Evolutionary conservation across 2,329 filamentous ascomycete species (phyloP).

Genomic region (Phialophora expanda): DNA sequence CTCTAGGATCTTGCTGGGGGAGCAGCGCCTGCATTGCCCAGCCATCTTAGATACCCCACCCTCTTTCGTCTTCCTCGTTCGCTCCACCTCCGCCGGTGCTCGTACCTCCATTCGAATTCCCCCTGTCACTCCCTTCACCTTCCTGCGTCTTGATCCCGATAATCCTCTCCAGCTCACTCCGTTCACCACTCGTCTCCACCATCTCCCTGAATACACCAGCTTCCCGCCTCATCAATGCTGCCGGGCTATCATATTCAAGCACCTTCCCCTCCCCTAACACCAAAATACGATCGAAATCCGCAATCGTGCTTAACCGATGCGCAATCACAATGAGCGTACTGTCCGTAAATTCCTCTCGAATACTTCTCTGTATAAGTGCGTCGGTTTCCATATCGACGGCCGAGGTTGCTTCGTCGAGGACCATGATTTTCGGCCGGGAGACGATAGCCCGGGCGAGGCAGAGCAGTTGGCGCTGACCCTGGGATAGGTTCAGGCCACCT

Average conservation of each 20-base stretch:
- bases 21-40: too few relatives aligned
- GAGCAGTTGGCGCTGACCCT: slow-evolving; percentile 76
- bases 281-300: slow-evolving; percentile 75
- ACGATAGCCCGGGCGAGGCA: slow-evolving; percentile 76
- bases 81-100: neutral
- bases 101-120: neutral
- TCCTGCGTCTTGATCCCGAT: slow-evolving; percentile 11
- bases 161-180: slow-evolving; percentile 42
- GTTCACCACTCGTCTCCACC: slow-evolving; percentile 49
- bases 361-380: slow-evolving; percentile 72
- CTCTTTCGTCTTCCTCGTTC: neutral
- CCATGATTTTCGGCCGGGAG: slow-evolving; percentile 74
- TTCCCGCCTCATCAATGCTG: slow-evolving; percentile 62
- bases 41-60: neutral
- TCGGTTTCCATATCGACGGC: slow-evolving; percentile 81
- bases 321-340: slow-evolving; percentile 76
- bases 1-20: neutral
- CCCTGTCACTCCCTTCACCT: neutral
- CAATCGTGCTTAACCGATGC: slow-evolving; percentile 76
- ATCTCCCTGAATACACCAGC: slow-evolving; percentile 65
- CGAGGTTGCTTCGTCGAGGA: slow-evolving; percentile 79
- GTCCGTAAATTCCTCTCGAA: slow-evolving; percentile 72
- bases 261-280: slow-evolving; percentile 71
- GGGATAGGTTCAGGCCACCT: slow-evolving; percentile 74
- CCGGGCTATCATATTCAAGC: slow-evolving; percentile 70